Base-by-base conservation (phyloP, 2,329 filamentous ascomycete species). In the Zymoseptoria passerinii region DNA sequence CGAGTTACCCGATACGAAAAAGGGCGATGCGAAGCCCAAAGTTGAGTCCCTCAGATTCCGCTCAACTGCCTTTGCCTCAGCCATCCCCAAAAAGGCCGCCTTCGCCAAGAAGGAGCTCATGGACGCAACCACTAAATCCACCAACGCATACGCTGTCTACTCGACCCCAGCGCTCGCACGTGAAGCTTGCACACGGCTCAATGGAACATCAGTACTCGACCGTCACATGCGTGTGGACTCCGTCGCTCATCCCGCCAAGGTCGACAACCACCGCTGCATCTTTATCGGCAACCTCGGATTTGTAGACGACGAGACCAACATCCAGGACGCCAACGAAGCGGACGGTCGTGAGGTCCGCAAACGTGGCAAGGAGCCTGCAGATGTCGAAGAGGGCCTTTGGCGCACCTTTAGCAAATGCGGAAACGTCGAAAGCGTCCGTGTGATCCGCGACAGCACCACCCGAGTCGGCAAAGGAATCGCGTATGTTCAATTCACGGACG, bases 271-370 rank as follows among this genome's bases (percentile, higher is more conserved):
- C 59, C 88, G 92, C 56, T 99, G 94, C 73, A 86, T 99, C 16
- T 99, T 99, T 70, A 89, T 99, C 27, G 94, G 94, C 52, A 99
- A 99, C 70, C 81, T 99, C 1, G 91, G 90, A 53, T 99, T 99
- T 68, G 90, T 99, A 16, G 92, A 96, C 68, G 90, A 96, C 65
- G 92, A 96, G 75, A 88, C 83, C 48, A 80, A 87, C 54, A 75
- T 88, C 20, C 82, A 79, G 50, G 75, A 76, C 18, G 77, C 83
- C 53, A 80, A 85, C 35, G 84, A 84, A 48, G 86, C 83, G 54
- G 81, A 86, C 50, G 84, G 82, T 48, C 69, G 68, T 49, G 83
- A 84, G 54, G 66, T 65, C 52, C 82, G 86, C 68, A 89, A 89
- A 70, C 90, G 89, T 74, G 84, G 84, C 58, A 88, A 78, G 66